Percentiles rank a stretch among this genome's conserved stretches.
These are phyloP conservation scores for Leccinum griseonigrum DNA, from an alignment of 1,284 basidiomycete genomes.

Conservation along the genomic window DNA sequence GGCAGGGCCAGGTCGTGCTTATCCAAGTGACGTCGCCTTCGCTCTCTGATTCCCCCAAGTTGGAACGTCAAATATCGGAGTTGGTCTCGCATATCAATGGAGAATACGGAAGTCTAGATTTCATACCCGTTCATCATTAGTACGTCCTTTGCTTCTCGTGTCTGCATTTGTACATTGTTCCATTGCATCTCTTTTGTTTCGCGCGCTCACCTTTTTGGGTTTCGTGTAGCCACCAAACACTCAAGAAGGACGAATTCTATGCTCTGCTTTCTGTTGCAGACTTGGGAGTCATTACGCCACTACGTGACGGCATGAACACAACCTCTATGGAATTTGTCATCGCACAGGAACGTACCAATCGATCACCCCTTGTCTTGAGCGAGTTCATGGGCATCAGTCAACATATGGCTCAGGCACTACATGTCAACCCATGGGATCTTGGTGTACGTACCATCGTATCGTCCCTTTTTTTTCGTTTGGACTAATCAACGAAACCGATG, in stretches of 20 bases:
- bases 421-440: conserved; percentile 89
- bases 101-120: conserved; percentile 92
- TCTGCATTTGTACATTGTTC: background rate
- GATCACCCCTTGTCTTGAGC: conserved; percentile 86
- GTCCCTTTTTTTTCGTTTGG: background rate
- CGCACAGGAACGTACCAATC: conserved; percentile 81
- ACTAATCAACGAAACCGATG: background rate
- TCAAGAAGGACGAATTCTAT: conserved; percentile 98
- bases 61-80: conserved; percentile 93
- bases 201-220: background rate
- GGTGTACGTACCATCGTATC: conserved; percentile 44
- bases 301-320: conserved; percentile 99
- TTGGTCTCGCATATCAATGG: conserved; percentile 97
- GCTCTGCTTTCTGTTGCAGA: conserved; percentile 95
- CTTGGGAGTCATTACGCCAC: conserved; percentile 92
- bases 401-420: conserved; percentile 79
- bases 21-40: conserved; percentile 95
- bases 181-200: background rate
- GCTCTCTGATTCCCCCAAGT: conserved; percentile 88
- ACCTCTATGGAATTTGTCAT: conserved; percentile 98
- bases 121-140: conserved; percentile 99
- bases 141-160: conserved; percentile 37
- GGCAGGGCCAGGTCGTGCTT: conserved; percentile 88
- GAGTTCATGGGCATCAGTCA: conserved; percentile 98
- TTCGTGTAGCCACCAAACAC: conserved; percentile 80